These are phyloP conservation scores for Podospora bellae-mahoneyi DNA, from an alignment of 495 filamentous ascomycete genomes.

Conservation along the genomic window DNA sequence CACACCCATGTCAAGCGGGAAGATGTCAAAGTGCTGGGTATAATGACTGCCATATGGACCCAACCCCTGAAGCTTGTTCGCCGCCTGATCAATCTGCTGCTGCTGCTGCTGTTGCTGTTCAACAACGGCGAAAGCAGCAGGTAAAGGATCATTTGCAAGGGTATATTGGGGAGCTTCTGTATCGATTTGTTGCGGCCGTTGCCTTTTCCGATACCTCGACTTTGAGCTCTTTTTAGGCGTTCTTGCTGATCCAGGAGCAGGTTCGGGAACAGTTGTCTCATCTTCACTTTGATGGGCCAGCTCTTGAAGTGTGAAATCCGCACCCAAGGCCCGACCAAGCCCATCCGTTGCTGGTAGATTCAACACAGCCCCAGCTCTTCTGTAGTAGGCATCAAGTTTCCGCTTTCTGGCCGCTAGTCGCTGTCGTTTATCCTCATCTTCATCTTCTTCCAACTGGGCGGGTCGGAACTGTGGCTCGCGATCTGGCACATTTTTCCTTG, in stretches of 20 bases:
- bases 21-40: slow-evolving; percentile 69
- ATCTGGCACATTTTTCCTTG: slow-evolving; percentile 1
- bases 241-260: slow-evolving; percentile 30
- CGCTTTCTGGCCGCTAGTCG: slow-evolving; percentile 44
- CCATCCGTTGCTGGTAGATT: slow-evolving; percentile 21
- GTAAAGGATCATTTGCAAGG: slow-evolving; percentile 49
- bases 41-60: slow-evolving; percentile 63
- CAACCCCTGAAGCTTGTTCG: slow-evolving; percentile 52
- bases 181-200: slow-evolving; percentile 53
- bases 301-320: slow-evolving; percentile 7
- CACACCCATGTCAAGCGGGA: slow-evolving; percentile 60
- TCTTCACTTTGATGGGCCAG: background rate
- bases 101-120: slow-evolving; percentile 27
- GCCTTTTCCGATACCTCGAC: slow-evolving; percentile 44
- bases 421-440: slow-evolving; percentile 26
- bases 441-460: slow-evolving; percentile 50
- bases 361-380: slow-evolving; percentile 35
- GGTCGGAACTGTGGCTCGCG: slow-evolving; percentile 27
- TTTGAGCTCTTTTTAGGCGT: slow-evolving; percentile 30
- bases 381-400: slow-evolving; percentile 47
- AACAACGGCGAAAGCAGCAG: slow-evolving; percentile 20
- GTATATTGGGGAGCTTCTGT: slow-evolving; percentile 45
- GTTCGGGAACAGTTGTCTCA: slow-evolving; percentile 11
- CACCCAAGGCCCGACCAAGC: slow-evolving; percentile 30
- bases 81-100: slow-evolving; percentile 23